Evolutionary conservation across 768 basidiomycete genomes (phyloP).

Genomic region (Naematelia aurantialba): DNA sequence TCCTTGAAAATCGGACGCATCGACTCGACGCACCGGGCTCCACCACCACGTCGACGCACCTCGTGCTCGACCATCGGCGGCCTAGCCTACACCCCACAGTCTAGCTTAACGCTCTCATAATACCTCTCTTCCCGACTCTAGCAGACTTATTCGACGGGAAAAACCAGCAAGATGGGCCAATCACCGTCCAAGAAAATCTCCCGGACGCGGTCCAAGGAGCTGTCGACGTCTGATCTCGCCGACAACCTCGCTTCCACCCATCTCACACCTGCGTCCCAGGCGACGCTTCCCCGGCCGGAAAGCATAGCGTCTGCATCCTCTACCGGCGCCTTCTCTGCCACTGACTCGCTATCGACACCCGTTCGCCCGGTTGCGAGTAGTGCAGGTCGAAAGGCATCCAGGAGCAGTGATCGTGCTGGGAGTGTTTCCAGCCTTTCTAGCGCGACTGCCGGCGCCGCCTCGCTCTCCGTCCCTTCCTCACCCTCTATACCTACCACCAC

Average conservation of each 20-base stretch:
- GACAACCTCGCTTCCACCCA: conserved; percentile 31
- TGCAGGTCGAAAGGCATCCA: background rate
- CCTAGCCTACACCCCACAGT: conserved; percentile 8
- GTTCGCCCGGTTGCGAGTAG: background rate
- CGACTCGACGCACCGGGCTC: background rate
- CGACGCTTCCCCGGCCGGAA: conserved; percentile 5
- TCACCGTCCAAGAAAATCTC: conserved; percentile 47
- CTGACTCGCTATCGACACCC: conserved; percentile 21
- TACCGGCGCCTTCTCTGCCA: conserved; percentile 8
- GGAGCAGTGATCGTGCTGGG: conserved; percentile 1
- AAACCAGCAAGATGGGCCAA: conserved; percentile 37
- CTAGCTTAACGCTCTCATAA: too few species aligned
- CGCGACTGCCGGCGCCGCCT: conserved; percentile 6
- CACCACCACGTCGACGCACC: background rate
- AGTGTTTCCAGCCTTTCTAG: conserved; percentile 23
- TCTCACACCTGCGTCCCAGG: conserved; percentile 16
- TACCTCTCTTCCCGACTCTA: background rate
- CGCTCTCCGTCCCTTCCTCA: conserved; percentile 13
- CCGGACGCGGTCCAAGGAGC: conserved; percentile 48
- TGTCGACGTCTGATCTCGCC: conserved; percentile 40
- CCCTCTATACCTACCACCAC: conserved; percentile 56
- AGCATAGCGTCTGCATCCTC: conserved; percentile 10
- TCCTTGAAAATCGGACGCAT: background rate
- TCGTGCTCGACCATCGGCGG: background rate
- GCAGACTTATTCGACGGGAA: background rate